Evolutionary conservation across 169 alveolate species (phyloP).

Genomic region (Plasmodium coatneyi): DNA sequence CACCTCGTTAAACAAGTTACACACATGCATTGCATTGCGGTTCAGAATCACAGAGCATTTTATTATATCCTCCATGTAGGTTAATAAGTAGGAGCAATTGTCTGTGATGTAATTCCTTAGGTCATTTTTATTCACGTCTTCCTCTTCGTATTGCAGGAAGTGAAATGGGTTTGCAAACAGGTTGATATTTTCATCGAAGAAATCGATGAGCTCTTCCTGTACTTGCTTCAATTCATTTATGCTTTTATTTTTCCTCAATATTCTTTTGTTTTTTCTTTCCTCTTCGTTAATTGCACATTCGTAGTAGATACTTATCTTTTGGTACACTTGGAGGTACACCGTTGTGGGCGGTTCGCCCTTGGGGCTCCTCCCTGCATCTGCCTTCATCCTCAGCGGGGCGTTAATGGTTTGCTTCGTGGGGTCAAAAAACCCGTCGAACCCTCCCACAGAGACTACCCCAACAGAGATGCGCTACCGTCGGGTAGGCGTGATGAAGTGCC

Average conservation of each 20-base stretch:
- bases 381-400: constrained; percentile 15
- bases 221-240: constrained; percentile 6
- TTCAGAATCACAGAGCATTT: constrained; percentile 53
- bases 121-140: constrained; percentile 57
- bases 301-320: constrained; percentile 42
- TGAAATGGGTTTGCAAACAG: constrained; percentile 50
- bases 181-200: constrained; percentile 24
- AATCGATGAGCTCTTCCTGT: constrained; percentile 31
- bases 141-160: constrained; percentile 66
- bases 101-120: constrained; percentile 6
- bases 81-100: constrained; percentile 14
- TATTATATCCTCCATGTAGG: constrained; percentile 28
- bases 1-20: constrained; percentile 53
- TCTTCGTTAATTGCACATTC: constrained; percentile 62
- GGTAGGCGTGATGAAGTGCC: neutral
- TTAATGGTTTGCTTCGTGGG: no score
- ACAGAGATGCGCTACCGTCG: neutral
- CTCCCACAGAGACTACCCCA: neutral
- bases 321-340: constrained; percentile 43
- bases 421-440: neutral
- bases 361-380: neutral
- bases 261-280: constrained; percentile 61
- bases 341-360: constrained; percentile 7
- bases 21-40: constrained; percentile 29
- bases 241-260: constrained; percentile 10